Base-by-base conservation (phyloP, 2,329 filamentous ascomycete genomes). In the Colletotrichum australisinense region DNA sequence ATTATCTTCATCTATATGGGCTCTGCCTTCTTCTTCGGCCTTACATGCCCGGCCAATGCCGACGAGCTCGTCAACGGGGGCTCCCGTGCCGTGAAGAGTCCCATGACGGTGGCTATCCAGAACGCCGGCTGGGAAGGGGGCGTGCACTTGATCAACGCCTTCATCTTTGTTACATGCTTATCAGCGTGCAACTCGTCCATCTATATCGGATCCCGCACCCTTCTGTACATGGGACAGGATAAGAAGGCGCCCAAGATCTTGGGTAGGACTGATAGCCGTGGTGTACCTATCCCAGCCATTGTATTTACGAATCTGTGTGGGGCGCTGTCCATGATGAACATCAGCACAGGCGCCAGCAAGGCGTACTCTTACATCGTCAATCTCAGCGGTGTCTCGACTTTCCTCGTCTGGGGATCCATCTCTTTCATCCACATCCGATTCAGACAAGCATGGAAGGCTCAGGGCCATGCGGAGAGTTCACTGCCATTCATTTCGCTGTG, bases 141-240 rank as follows among this genome's bases (percentile, higher is more conserved):
- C 67, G 92, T 93, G 1, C 91, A 95, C 78, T 87, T 95, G 1
- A 93, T 95, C 84, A 95, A 95, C 76, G 92, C 91, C 52, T 92
- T 94, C 78, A 94, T 94, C 77, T 88, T 95, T 63, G 84, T 94
- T 9, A 94, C 93, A 14, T 93, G 93, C 68, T 85, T 94, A 49
- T 92, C 88, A 0, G 92, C 93, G 22, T 89, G 93, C 76, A 95
- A 95, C 82, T 91, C 90, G 65, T 93, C 92, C 9, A 93, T 95
- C 74, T 95, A 95, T 80, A 94, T 95, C 76, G 91, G 91, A 57
- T 93, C 92, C 3, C 89, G 94, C 26, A 95, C 93, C 0, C 83
- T 96, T 1, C 83, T 95, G 0, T 95, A 91, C 83, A 93, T 95
- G 90, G 93, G 93, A 0, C 91, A 94, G 77, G 90, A 91, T 57